Evolutionary conservation across 2,329 filamentous ascomycete genomes (phyloP), one percentile per base, ranked within the genome.

Genomic region (Calonectria hongkongensis): DNA sequence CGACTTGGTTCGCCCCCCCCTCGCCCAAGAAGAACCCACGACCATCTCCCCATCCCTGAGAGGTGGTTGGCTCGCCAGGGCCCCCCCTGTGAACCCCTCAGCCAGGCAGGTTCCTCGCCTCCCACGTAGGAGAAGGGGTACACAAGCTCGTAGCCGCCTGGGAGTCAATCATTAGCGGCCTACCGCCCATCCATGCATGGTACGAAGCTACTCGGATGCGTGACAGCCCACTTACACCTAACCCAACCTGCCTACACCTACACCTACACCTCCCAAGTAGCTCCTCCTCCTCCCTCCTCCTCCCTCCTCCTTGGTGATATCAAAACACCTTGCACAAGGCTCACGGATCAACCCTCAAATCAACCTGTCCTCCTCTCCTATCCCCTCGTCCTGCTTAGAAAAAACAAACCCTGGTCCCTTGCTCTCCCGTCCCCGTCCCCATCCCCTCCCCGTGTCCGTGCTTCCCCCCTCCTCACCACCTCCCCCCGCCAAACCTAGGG

Each of bases 361-460:
- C 7, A 5, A 21, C 39, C 58, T 28, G 27, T 30, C 58, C 15
- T 43, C 43, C 43, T n/a, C 43, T 21, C 43, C 18, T 45, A 18
- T 33, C 51, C n/a, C 15, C 30, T 30, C 27, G 21, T 15, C 5
- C 6, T 33, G 48, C 27, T 54, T 18, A 33, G n/a, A 15, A 48
- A 54, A n/a, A 25, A 58, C 21, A 21, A 21, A 39, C 54, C 54
- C 54, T 25, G 58, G 28, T 13, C 43, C 66, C 66, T 45, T 60
- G 66, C 51, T 48, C 30, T 50, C 66, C 54, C 41, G 66, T 50
- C 51, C 47, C 30, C 41, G 66, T 50, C 51, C 47, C 50, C 65
- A 41, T 67, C 36, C 30, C 41, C 54, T 50, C 51, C 47, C 50
- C 65, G 51, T 67, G 65, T 58, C 66, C 66, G 66, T 68, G 66